Conservation (phyloP, 805 yeast species). For the Candida maltosa region DNA sequence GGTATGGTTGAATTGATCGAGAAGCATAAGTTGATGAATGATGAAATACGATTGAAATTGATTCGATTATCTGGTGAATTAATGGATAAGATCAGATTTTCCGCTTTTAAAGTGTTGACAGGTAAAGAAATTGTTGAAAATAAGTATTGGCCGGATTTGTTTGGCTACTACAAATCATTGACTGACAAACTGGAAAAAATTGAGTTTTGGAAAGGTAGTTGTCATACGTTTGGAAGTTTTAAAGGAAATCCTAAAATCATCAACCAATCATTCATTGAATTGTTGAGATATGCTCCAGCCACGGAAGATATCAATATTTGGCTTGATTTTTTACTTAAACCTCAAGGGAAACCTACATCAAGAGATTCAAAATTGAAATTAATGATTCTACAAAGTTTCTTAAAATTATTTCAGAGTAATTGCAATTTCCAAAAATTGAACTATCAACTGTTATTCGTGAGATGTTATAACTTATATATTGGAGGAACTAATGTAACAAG, state of each 20-base stretch:
- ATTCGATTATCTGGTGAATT: constrained; percentile 63
- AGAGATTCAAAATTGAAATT: constrained; percentile 17
- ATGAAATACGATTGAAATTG: constrained; percentile 29
- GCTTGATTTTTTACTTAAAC: constrained; percentile 18
- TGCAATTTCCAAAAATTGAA: constrained; percentile 28
- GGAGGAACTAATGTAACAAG: constrained; percentile 40
- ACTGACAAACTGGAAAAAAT: neutral
- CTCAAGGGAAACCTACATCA: constrained; percentile 13
- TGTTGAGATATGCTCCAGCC: constrained; percentile 23
- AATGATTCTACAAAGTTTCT: constrained; percentile 25
- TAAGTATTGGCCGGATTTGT: constrained; percentile 7
- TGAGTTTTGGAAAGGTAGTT: constrained; percentile 54
- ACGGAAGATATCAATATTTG: constrained; percentile 3
- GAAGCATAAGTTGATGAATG: constrained; percentile 14
- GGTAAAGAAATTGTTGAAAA: constrained; percentile 4
- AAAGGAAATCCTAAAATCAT: constrained; percentile 48
- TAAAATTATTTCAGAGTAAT: constrained; percentile 39
- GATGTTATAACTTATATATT: constrained; percentile 56
- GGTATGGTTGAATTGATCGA: constrained; percentile 44
- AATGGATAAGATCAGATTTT: constrained; percentile 49
- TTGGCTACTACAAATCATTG: neutral
- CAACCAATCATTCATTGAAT: constrained; percentile 34
- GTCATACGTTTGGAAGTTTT: constrained; percentile 53
- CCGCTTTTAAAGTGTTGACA: constrained; percentile 35
- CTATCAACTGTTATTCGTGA: constrained; percentile 36